Percentiles rank a stretch among this genome's conserved stretches.
These are phyloP conservation scores for Suhomyces kunorum DNA, from an alignment of 1,139 yeast genomes.

Conservation along the genomic window DNA sequence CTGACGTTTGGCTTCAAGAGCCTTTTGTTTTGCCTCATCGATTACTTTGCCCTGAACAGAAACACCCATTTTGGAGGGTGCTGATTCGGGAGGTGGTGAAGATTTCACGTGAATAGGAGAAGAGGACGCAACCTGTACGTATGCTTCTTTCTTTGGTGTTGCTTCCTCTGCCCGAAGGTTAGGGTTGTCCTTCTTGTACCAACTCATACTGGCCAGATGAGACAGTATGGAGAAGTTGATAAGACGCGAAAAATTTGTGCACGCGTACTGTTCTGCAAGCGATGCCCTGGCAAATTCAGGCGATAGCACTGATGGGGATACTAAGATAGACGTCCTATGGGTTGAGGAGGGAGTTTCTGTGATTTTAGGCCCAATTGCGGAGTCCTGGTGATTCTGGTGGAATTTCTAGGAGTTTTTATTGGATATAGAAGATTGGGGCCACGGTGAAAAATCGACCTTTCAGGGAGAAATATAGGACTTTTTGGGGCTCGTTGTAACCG, in stretches of 20 bases:
- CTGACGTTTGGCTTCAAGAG: conserved; percentile 40
- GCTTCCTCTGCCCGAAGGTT: conserved; percentile 10
- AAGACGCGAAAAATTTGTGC: conserved; percentile 7
- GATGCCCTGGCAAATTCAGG: too few species aligned
- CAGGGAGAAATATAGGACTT: too few species aligned
- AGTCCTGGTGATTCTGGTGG: too few species aligned
- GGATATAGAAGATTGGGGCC: too few species aligned
- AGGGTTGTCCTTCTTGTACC: conserved; percentile 31
- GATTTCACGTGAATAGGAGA: conserved; percentile 20
- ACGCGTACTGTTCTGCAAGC: neutral
- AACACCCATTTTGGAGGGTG: neutral
- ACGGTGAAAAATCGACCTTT: too few species aligned
- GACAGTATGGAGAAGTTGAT: neutral
- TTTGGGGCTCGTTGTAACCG: too few species aligned
- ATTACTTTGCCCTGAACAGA: conserved; percentile 4
- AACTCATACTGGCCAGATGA: conserved; percentile 27
- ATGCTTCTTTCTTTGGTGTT: conserved; percentile 11
- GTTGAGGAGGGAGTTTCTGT: too few species aligned
- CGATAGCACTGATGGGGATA: too few species aligned
- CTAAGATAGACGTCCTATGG: too few species aligned
- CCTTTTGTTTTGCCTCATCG: conserved; percentile 29
- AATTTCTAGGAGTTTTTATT: too few species aligned
- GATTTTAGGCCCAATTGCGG: too few species aligned
- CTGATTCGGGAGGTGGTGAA: conserved; percentile 15
- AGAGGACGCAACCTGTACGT: conserved; percentile 20